phyloP scores from a whole-genome alignment of 768 basidiomycete species.

The Tulasnella sp. region DNA sequence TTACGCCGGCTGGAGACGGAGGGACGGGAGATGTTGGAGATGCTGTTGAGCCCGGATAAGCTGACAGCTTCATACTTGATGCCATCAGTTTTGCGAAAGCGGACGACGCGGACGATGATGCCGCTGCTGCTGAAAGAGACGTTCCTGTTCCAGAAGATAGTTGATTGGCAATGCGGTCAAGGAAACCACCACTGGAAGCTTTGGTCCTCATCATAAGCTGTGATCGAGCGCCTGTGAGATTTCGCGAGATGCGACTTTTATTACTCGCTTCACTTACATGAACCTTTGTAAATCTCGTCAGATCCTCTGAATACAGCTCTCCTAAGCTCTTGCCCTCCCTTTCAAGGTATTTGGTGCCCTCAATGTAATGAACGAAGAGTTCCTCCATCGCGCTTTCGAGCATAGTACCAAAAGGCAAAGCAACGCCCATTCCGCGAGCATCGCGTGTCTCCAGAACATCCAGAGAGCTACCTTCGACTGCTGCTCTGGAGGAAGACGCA shows the following conservation, averaged over 20 bases:
- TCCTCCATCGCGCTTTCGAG: conserved; percentile 96
- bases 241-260: not conserved
- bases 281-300: conserved; percentile 75
- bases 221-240: not conserved
- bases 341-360: conserved; percentile 88
- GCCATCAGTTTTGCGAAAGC: conserved; percentile 29
- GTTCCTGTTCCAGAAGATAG: conserved; percentile 67
- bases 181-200: conserved; percentile 55
- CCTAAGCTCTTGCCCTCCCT: conserved; percentile 80
- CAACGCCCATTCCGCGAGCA: conserved; percentile 35
- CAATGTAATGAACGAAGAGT: conserved; percentile 88
- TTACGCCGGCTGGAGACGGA: not conserved
- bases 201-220: conserved; percentile 62
- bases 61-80: conserved; percentile 23
- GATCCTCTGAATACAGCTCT: conserved; percentile 67
- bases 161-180: conserved; percentile 90
- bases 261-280: conserved; percentile 56
- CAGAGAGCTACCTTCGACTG: conserved; percentile 7
- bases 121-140: conserved; percentile 44
- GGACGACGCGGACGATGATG: conserved; percentile 31
- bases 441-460: conserved; percentile 22
- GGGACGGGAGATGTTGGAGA: not conserved
- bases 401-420: conserved; percentile 70
- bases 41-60: not conserved
- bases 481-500: not conserved